Percentiles rank a stretch among this genome's conserved stretches.
phyloP scores from a whole-genome alignment of 2,329 filamentous ascomycete species.

The Colletotrichum sp. region DNA sequence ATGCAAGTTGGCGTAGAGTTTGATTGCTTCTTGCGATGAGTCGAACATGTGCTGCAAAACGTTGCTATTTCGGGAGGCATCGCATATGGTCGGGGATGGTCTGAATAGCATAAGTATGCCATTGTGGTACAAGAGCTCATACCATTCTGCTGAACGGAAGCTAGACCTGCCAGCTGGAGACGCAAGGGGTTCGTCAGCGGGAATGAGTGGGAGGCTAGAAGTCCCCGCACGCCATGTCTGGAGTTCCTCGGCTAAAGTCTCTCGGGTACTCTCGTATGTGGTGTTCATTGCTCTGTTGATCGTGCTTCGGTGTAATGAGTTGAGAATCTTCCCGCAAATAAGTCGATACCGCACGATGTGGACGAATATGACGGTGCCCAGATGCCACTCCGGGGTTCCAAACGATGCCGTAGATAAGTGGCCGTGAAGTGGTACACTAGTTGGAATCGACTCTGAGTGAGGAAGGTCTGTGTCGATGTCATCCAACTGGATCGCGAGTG shows the following conservation, averaged over 20 bases:
- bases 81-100: conserved; percentile 38
- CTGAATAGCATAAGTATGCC: conserved; percentile 46
- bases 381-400: neutral
- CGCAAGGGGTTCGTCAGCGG: conserved; percentile 22
- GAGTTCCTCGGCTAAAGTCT: conserved; percentile 32
- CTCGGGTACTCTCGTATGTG: conserved; percentile 22
- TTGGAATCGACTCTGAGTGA: conserved; percentile 22
- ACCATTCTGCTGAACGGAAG: conserved; percentile 46
- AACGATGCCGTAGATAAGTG: neutral
- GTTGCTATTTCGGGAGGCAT: conserved; percentile 27
- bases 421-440: neutral
- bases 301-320: conserved; percentile 35
- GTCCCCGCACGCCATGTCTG: conserved; percentile 35
- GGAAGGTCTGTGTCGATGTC: conserved; percentile 45
- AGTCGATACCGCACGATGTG: conserved; percentile 45
- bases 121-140: conserved; percentile 46
- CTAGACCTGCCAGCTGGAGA: conserved; percentile 36
- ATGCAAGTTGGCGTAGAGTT: conserved; percentile 47
- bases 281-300: conserved; percentile 19
- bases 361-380: conserved; percentile 35
- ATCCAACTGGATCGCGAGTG: conserved; percentile 43
- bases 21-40: conserved; percentile 43
- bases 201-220: conserved; percentile 28
- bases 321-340: conserved; percentile 43
- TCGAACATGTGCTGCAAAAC: conserved; percentile 41